Evolutionary conservation across 192 early-diverging fungal genomes (phyloP).

Genomic region (Entomortierella chlamydospora): DNA sequence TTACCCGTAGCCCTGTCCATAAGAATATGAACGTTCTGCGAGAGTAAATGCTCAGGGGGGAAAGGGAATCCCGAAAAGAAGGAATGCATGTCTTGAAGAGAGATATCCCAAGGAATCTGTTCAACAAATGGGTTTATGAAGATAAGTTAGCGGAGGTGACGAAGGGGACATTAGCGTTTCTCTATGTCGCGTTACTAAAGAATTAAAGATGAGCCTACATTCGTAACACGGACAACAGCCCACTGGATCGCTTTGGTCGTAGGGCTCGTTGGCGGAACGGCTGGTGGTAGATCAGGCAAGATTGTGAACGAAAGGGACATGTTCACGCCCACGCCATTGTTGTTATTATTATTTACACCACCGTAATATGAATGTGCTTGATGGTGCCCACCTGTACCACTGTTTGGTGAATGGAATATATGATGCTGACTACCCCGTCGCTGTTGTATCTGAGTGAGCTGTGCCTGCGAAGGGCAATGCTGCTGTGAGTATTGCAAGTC

Average conservation of each 20-base stretch:
- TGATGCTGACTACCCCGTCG: conserved; percentile 20
- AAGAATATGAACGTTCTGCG: conserved; percentile 66
- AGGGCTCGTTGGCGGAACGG: conserved; percentile 20
- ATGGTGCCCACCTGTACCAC: background rate
- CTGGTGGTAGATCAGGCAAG: conserved; percentile 32
- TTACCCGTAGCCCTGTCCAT: conserved; percentile 72
- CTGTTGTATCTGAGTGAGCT: background rate
- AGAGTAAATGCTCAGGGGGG: conserved; percentile 54
- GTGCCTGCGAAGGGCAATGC: background rate
- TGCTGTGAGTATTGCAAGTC: conserved; percentile 7
- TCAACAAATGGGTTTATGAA: background rate
- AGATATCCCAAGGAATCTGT: conserved; percentile 73
- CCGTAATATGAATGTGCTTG: background rate
- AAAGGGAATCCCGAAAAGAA: conserved; percentile 59
- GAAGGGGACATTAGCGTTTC: too few species aligned
- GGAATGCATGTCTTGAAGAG: conserved; percentile 59
- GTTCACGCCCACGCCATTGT: background rate
- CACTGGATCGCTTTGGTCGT: conserved; percentile 33
- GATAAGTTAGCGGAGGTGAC: too few species aligned
- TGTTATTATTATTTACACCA: background rate
- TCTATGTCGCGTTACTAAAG: too few species aligned
- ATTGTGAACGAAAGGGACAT: conserved; percentile 6
- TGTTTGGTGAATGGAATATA: background rate
- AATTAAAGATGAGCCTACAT: conserved; percentile 15
- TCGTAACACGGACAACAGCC: conserved; percentile 46